These are phyloP conservation scores for Baorangia bicolor DNA, from an alignment of 768 basidiomycete species.

Conservation along the genomic window DNA sequence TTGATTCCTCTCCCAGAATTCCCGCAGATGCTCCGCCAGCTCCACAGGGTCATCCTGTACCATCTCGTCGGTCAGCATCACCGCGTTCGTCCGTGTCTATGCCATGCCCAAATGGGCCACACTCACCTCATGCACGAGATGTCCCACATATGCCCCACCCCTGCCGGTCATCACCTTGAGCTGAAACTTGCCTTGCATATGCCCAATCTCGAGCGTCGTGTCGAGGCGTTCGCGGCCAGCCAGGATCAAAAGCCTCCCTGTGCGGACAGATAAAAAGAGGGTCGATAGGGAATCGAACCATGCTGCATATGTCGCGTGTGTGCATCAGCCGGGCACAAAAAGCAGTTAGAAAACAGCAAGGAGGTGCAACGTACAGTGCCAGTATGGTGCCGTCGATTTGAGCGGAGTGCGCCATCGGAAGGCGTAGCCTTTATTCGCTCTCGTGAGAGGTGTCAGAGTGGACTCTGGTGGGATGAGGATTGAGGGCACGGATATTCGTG, in stretches of 20 bases:
- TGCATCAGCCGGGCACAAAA: constrained; percentile 1
- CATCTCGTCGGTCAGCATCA: not conserved
- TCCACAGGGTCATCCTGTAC: constrained; percentile 80
- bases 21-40: constrained; percentile 76
- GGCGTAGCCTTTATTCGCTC: constrained; percentile 20
- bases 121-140: constrained; percentile 90
- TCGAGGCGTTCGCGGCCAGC: constrained; percentile 94
- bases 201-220: constrained; percentile 91
- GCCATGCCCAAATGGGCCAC: not conserved
- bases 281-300: constrained; percentile 87
- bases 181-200: constrained; percentile 97
- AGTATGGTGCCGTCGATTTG: constrained; percentile 81
- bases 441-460: constrained; percentile 28
- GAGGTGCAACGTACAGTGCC: constrained; percentile 61
- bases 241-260: constrained; percentile 84
- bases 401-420: constrained; percentile 86
- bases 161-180: constrained; percentile 68
- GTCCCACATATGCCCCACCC: constrained; percentile 63
- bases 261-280: constrained; percentile 73
- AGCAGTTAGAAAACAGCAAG: not conserved
- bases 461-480: constrained; percentile 57
- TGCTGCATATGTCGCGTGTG: constrained; percentile 44
- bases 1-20: constrained; percentile 93
- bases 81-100: not conserved
- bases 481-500: constrained; percentile 85